A percentile compares a stretch with the other conserved stretches of the same genome.
Conservation (phyloP, 768 basidiomycete species). For the Cystofilobasidium macerans region DNA sequence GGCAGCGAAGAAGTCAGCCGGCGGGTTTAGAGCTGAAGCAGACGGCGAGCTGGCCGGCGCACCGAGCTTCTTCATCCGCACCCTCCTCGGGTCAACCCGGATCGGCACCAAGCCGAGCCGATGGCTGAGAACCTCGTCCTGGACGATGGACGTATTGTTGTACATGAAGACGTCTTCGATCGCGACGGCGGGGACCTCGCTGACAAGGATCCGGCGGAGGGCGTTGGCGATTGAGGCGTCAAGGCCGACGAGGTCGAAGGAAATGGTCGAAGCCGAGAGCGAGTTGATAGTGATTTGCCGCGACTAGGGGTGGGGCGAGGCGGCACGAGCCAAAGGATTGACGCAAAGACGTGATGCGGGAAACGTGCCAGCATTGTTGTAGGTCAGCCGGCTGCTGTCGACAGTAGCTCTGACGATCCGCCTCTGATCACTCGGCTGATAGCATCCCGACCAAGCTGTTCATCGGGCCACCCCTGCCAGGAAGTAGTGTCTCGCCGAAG, state of each 20-base stretch:
- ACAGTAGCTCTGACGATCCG: too few species aligned
- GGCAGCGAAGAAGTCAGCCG: not conserved
- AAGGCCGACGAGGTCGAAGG: conserved; percentile 90
- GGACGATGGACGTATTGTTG: conserved; percentile 89
- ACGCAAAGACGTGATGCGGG: not conserved
- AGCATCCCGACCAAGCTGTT: too few species aligned
- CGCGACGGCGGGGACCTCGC: conserved; percentile 86
- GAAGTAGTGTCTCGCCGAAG: too few species aligned
- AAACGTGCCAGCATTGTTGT: too few species aligned
- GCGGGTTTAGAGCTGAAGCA: conserved; percentile 2
- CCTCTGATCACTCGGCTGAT: too few species aligned
- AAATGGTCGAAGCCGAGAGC: conserved; percentile 69
- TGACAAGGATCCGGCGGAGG: conserved; percentile 77
- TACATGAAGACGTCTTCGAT: conserved; percentile 85
- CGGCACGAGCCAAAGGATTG: not conserved
- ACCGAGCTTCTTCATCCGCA: conserved; percentile 42
- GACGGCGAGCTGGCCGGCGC: conserved; percentile 16
- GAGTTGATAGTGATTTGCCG: conserved; percentile 57
- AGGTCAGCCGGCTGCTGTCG: too few species aligned
- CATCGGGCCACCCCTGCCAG: too few species aligned
- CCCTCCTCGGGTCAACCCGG: conserved; percentile 64
- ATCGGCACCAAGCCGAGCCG: conserved; percentile 86
- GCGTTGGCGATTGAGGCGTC: conserved; percentile 96
- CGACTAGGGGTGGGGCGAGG: not conserved
- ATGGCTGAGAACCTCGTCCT: conserved; percentile 84